Conservation (phyloP, 768 basidiomycete genomes). For the Sutorius australiensis region DNA sequence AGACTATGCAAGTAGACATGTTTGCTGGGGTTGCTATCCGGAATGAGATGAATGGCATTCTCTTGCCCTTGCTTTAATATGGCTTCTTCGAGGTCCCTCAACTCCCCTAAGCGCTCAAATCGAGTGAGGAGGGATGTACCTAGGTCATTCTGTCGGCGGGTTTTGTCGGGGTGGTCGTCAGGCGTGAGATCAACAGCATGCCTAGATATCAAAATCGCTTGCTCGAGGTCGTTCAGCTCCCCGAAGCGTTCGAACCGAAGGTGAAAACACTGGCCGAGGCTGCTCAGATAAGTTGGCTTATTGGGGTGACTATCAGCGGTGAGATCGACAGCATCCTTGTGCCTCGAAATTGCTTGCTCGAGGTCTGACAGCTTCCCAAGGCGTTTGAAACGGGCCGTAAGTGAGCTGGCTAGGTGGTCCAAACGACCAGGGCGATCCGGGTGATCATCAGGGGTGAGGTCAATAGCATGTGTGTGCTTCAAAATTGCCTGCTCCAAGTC, state of each 20-base stretch:
- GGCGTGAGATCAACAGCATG: too few species aligned
- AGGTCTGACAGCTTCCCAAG: neutral
- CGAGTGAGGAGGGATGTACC: too few species aligned
- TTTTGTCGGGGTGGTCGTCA: too few species aligned
- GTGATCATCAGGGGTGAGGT: neutral
- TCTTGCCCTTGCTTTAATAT: too few species aligned
- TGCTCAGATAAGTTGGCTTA: too few species aligned
- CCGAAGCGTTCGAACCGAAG: neutral
- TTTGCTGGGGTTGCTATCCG: too few species aligned
- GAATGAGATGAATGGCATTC: too few species aligned
- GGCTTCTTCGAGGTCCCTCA: too few species aligned
- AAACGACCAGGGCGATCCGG: neutral
- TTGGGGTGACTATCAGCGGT: neutral
- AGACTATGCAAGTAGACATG: too few species aligned
- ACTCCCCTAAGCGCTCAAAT: too few species aligned
- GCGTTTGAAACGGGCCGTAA: neutral
- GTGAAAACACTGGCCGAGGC: too few species aligned
- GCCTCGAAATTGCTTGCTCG: neutral
- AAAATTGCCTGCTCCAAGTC: slow-evolving; percentile 1
- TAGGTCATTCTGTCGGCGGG: too few species aligned
- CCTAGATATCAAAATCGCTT: neutral
- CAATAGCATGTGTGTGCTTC: neutral
- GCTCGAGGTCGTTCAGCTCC: neutral
- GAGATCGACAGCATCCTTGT: neutral
- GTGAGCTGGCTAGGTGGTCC: neutral